A percentile compares a stretch with the other conserved stretches of the same genome.
Conservation (phyloP, 164 flowering plant genomes). For the Hamamelis virginiana region DNA sequence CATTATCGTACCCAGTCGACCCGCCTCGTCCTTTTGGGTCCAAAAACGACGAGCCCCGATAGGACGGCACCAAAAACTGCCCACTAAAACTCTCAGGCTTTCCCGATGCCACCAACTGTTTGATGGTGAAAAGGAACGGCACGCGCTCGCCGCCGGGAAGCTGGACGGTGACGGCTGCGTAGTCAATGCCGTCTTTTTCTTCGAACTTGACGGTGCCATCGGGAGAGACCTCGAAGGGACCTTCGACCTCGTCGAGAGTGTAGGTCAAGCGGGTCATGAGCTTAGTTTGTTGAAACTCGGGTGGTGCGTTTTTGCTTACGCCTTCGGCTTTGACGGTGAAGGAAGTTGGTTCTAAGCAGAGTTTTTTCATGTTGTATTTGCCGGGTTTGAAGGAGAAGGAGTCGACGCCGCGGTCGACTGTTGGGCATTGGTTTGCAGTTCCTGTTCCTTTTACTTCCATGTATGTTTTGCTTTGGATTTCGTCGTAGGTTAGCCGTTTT, state of each 20-base stretch:
- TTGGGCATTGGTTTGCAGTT: constrained; percentile 98
- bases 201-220: constrained; percentile 84
- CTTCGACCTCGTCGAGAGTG: constrained; percentile 96
- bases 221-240: constrained; percentile 80
- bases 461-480: constrained; percentile 97
- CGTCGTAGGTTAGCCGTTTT: constrained; percentile 86
- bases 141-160: constrained; percentile 96
- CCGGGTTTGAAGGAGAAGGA: constrained; percentile 78
- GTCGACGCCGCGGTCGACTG: constrained; percentile 74
- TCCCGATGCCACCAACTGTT: constrained; percentile 87
- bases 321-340: constrained; percentile 96
- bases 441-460: constrained; percentile 95
- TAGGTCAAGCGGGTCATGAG: constrained; percentile 98
- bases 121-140: constrained; percentile 93
- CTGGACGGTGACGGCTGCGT: constrained; percentile 95
- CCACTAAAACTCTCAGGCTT: constrained; percentile 82
- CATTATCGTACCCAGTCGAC: constrained; percentile 89
- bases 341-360: constrained; percentile 93
- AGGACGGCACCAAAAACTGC: constrained; percentile 80
- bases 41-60: constrained; percentile 91
- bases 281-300: constrained; percentile 93
- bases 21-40: constrained; percentile 99
- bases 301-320: constrained; percentile 76
- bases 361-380: constrained; percentile 81
- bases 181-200: constrained; percentile 96